Percentiles rank a stretch among this genome's conserved stretches.
Evolutionary conservation across 2,329 filamentous ascomycete species (phyloP).

Genomic region (Aspergillus versicolor): DNA sequence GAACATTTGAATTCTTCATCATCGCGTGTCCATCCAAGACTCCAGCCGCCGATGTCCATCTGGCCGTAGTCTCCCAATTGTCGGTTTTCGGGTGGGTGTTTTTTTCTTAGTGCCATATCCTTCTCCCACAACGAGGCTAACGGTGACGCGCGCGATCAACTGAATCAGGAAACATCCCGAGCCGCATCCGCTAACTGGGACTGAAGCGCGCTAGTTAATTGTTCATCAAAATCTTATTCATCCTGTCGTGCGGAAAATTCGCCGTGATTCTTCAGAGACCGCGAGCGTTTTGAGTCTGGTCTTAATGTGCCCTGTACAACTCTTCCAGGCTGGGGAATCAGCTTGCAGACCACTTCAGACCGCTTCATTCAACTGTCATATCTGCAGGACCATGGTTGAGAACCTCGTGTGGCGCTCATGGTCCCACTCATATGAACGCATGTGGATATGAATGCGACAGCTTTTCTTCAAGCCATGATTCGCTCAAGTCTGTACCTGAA

Average conservation of each 20-base stretch:
- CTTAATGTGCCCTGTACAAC: background rate
- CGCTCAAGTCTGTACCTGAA: background rate
- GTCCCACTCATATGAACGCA: background rate
- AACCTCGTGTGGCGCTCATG: background rate
- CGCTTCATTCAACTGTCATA: background rate
- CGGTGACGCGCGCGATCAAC: constrained; percentile 1
- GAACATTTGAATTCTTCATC: background rate
- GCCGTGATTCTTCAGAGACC: background rate
- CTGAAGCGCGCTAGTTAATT: background rate
- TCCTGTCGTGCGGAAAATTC: background rate
- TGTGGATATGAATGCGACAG: background rate
- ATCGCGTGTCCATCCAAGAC: background rate
- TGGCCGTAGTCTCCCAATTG: background rate
- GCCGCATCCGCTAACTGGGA: background rate
- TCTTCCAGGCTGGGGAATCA: background rate
- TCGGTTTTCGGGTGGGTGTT: background rate
- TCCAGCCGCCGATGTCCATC: background rate
- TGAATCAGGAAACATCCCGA: background rate
- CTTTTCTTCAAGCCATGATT: background rate
- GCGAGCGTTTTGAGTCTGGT: background rate
- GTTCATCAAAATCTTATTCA: constrained; percentile 1
- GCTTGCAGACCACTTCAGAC: background rate
- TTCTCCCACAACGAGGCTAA: background rate
- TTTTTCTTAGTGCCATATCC: background rate
- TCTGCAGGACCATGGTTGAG: background rate